Conservation (phyloP, 139 green algal genomes). For the Volvox reticuliferus region DNA sequence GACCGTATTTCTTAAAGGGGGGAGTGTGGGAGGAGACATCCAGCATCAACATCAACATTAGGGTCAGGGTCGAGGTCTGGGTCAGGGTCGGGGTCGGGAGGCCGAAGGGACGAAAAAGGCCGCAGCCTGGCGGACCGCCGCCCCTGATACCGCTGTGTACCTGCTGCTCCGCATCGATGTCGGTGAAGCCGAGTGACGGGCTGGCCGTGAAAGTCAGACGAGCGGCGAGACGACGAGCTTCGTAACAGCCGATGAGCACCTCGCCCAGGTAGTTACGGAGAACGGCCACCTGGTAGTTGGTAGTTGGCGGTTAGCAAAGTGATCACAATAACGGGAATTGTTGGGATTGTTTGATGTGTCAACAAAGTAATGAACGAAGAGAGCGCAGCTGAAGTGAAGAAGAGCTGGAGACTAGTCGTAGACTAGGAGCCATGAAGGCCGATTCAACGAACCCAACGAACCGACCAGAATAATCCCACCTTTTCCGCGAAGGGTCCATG, state of each 20-base stretch:
- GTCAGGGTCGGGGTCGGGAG: background rate
- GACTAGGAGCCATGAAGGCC: too few species aligned
- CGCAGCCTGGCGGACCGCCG: background rate
- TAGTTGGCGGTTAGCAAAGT: too few species aligned
- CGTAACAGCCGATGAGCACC: slow-evolving; percentile 58
- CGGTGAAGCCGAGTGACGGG: slow-evolving; percentile 28
- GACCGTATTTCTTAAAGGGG: too few species aligned
- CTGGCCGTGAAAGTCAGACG: slow-evolving; percentile 41
- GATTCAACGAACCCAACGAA: too few species aligned
- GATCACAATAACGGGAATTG: too few species aligned
- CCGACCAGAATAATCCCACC: background rate
- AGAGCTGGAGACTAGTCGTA: too few species aligned
- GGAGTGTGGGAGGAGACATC: too few species aligned
- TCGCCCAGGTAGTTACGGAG: slow-evolving; percentile 70
- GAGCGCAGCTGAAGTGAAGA: too few species aligned
- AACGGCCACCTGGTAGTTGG: slow-evolving; percentile 48
- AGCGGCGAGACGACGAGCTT: slow-evolving; percentile 54
- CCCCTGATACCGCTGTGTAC: background rate
- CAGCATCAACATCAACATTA: too few species aligned
- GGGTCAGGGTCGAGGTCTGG: background rate
- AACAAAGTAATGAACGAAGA: too few species aligned
- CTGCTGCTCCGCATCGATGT: slow-evolving; percentile 66
- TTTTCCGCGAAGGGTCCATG: slow-evolving; percentile 30
- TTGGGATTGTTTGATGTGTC: too few species aligned
- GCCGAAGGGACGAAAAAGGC: background rate